Base-by-base conservation (phyloP, 352 stramenopile genomes). In the Globisporangium nunn region DNA sequence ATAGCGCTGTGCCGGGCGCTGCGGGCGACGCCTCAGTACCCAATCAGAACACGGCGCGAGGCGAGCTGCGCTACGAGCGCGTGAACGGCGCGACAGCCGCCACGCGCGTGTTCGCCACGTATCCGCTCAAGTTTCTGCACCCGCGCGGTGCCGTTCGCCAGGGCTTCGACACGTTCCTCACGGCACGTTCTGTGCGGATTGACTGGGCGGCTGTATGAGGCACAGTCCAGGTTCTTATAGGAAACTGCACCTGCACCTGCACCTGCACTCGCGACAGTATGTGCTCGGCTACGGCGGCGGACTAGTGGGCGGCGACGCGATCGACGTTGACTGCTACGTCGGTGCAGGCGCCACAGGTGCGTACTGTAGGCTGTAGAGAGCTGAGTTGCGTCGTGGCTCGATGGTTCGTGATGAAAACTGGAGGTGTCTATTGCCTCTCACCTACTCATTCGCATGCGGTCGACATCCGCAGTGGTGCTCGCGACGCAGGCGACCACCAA, bases 41-140 rank as follows among this genome's bases (percentile, higher is more conserved):
- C 23, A 53, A 23, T 11, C 15, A 63, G 2, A 63, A 55, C 43
- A 52, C 56, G n/a, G 64, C 61, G 54, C 50, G 35, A 0, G 80
- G 80, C 17, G 76, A 76, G 63, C 72, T 92, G 52, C 81, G 75
- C 40, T 91, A 92, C 62, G 72, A 88, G 58, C 49, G 80, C n/a
- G 82, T 89, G 43, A 70, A 77, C 28, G 77, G 77, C 28, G 57
- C 61, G 41, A 95, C 85, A 6, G 59, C 71, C 5, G 66, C 78
- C 28, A 95, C 85, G 18, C 71, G 85, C 57, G 82, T 86, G 56
- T 93, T 84, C 64, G 85, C 81, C 50, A 87, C 81, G 58, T 95
- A 95, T 45, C 85, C 85, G 52, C 67, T 95, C 64, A 95, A 95
- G 63, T 95, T 95, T 63, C 71, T 95, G 30, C 85, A 92, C 40